Percentiles rank a stretch among this genome's conserved stretches.
Evolutionary conservation across 345 rosid genomes (phyloP).

Genomic region (Salix arbutifolia): DNA sequence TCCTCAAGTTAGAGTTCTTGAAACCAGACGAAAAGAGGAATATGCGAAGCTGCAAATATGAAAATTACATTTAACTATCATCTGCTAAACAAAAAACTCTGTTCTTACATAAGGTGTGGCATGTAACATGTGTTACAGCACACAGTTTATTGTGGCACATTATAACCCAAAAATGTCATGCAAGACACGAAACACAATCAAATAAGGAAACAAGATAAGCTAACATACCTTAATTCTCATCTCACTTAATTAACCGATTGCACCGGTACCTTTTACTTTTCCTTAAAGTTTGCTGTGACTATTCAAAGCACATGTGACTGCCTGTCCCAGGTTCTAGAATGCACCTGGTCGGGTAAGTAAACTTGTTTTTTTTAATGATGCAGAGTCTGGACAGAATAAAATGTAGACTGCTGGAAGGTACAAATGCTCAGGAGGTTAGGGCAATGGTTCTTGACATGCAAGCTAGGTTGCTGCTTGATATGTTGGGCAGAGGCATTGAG

Average conservation of each 20-base stretch:
- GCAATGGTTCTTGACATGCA: conserved; percentile 99
- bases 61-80: background rate
- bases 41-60: background rate
- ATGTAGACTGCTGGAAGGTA: conserved; percentile 94
- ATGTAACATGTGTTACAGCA: background rate
- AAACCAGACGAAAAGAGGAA: background rate
- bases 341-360: conserved; percentile 14
- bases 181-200: background rate
- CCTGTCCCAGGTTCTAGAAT: conserved; percentile 4
- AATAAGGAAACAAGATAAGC: background rate
- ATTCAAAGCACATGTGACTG: background rate
- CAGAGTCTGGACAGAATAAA: conserved; percentile 98
- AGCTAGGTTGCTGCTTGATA: conserved; percentile 90
- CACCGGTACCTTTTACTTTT: background rate
- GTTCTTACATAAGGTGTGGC: background rate
- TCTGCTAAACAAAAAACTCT: background rate
- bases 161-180: background rate
- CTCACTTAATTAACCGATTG: background rate
- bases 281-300: background rate
- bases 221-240: background rate
- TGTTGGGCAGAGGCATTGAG: conserved; percentile 98
- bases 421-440: conserved; percentile 98
- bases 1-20: background rate
- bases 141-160: background rate
- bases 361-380: conserved; percentile 27